These are phyloP conservation scores for Phylloboletellus chloephorus DNA, from an alignment of 1,284 basidiomycete genomes.

Conservation along the genomic window DNA sequence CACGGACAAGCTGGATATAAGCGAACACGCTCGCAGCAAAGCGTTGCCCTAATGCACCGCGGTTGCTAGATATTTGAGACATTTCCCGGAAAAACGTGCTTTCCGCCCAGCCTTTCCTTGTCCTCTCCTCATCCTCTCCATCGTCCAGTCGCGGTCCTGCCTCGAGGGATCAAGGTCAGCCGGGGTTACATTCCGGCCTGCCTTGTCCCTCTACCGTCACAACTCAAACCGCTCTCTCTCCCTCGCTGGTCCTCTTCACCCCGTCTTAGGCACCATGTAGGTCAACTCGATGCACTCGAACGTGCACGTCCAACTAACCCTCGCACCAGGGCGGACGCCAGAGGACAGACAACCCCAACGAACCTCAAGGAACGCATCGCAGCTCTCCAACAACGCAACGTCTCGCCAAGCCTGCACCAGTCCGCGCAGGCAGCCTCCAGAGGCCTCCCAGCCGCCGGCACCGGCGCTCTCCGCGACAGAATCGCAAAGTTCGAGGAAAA, in stretches of 20 bases:
- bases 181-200: conserved; percentile 10
- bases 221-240: conserved; percentile 13
- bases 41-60: conserved; percentile 6
- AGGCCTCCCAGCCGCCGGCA: conserved; percentile 22
- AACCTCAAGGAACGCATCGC: conserved; percentile 75
- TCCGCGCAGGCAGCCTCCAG: conserved; percentile 30
- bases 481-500: conserved; percentile 74
- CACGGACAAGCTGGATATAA: conserved; percentile 4
- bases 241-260: conserved; percentile 17
- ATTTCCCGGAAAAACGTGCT: background rate
- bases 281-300: conserved; percentile 7
- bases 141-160: conserved; percentile 1
- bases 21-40: conserved; percentile 8
- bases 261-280: conserved; percentile 18
- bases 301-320: conserved; percentile 15
- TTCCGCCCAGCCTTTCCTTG: conserved; percentile 4
- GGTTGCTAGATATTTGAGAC: conserved; percentile 6
- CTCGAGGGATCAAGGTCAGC: conserved; percentile 15
- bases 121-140: background rate
- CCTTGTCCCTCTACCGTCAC: conserved; percentile 7
- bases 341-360: conserved; percentile 41
- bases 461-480: conserved; percentile 55
- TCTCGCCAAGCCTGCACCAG: conserved; percentile 32
- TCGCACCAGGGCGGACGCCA: conserved; percentile 27
- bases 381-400: conserved; percentile 59